Percentiles rank a stretch among this genome's conserved stretches.
Evolutionary conservation across 139 green algal species (phyloP).

Genomic region (Ulvella scutata): DNA sequence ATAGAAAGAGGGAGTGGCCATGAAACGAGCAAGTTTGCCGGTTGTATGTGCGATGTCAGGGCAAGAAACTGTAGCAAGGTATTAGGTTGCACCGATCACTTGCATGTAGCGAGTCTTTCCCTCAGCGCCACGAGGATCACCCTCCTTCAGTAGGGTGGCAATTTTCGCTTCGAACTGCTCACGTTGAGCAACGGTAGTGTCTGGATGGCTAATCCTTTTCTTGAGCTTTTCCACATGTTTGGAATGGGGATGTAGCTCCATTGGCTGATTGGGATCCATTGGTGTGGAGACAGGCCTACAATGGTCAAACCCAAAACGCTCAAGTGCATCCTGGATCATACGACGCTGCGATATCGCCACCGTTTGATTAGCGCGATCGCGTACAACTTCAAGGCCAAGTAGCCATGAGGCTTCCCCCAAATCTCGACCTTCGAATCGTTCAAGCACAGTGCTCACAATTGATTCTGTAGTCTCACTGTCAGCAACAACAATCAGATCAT

Average conservation of each 20-base stretch:
- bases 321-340: not conserved
- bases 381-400: not conserved
- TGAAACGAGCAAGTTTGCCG: not conserved
- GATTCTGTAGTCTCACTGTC: too few relatives aligned
- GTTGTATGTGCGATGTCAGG: not conserved
- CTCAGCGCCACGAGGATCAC: too few relatives aligned
- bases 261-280: not conserved
- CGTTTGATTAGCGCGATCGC: not conserved
- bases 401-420: not conserved
- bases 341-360: not conserved
- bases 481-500: too few relatives aligned
- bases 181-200: too few relatives aligned
- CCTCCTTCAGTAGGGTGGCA: too few relatives aligned
- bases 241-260: not conserved
- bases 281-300: not conserved
- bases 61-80: not conserved
- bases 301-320: not conserved
- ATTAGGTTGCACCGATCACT: not conserved
- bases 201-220: not conserved
- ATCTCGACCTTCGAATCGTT: not conserved
- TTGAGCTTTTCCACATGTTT: not conserved
- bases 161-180: too few relatives aligned
- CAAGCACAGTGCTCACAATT: too few relatives aligned
- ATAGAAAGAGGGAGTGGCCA: too few relatives aligned
- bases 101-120: not conserved